phyloP scores from a whole-genome alignment of 345 rosid genomes.

The Eucalyptus marginata region DNA sequence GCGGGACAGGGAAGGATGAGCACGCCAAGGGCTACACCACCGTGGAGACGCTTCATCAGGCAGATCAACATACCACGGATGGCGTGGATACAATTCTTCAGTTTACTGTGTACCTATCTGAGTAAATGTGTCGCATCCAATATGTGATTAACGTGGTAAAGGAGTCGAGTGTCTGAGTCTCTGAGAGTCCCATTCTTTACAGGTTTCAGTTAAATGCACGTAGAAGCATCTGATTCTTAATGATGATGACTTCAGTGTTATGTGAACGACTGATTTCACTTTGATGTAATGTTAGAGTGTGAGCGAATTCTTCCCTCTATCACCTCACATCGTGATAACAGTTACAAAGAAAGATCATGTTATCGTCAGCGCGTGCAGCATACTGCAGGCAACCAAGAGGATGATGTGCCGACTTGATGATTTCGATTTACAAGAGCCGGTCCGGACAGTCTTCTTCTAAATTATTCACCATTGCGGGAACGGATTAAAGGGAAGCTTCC shows the following conservation, averaged over 20 bases:
- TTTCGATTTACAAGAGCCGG: background rate
- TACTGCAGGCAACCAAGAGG: background rate
- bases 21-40: constrained; percentile 57
- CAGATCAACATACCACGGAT: constrained; percentile 66
- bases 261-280: background rate
- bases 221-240: background rate
- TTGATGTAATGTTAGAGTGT: background rate
- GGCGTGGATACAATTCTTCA: constrained; percentile 74
- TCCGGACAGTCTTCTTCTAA: background rate
- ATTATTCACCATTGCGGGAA: background rate
- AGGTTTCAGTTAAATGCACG: background rate
- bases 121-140: background rate
- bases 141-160: background rate
- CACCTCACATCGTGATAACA: background rate
- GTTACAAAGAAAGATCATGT: background rate
- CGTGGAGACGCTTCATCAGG: constrained; percentile 51
- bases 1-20: constrained; percentile 82
- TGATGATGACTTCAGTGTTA: background rate
- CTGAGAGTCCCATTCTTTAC: background rate
- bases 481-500: background rate
- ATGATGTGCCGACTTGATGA: background rate
- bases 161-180: background rate
- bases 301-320: background rate
- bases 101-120: constrained; percentile 46
- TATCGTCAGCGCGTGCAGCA: background rate